Evolutionary conservation across 2,329 filamentous ascomycete species (phyloP), one percentile per base, ranked within the genome.

Genomic region (Fusarium paranaense): DNA sequence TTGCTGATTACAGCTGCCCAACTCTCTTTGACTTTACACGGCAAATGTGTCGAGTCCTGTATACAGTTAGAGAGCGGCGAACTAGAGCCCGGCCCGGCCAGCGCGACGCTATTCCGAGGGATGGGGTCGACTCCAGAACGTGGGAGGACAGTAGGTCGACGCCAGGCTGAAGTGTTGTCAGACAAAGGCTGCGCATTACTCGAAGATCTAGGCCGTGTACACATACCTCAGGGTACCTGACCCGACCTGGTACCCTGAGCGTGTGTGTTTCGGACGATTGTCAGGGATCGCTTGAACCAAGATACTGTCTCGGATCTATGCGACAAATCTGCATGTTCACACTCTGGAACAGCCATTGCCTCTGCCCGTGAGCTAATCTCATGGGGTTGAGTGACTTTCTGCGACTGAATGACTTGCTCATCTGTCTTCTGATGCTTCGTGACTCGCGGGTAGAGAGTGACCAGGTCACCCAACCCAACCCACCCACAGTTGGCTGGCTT

Each of bases 351-450:
- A 50, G 18, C 45, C 45, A 50, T 27, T 27, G 45, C 25, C 32
- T 37, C 25, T 35, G 25, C 75, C 59, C 73, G 69, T 77, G 71
- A 65, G 32, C 47, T n/a, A 42, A 27, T 62, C 68, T 27, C 45
- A 57, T 74, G 73, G 66, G 66, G 63, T 32, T 52, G n/a, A 61
- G 56, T 68, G 66, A 67, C 61, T 65, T 58, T 42, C 33, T 38
- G 35, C 10, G n/a, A 16, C 25, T 37, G 32, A 54, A 33, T 20
- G 33, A 22, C 38, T 54, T 62, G 35, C 40, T 56, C 52, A 58
- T 40, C 33, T 11, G 33, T 66, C 35, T 20, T 50, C 25, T 38
- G 52, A 61, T 66, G 47, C 50, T 32, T 47, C 40, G 61, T 67
- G 68, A 69, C 64, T 74, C 64, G 68, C 11, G 58, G 40, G 50